Base-by-base conservation (phyloP, 75 land plant species). In the Picea sitchensis region DNA sequence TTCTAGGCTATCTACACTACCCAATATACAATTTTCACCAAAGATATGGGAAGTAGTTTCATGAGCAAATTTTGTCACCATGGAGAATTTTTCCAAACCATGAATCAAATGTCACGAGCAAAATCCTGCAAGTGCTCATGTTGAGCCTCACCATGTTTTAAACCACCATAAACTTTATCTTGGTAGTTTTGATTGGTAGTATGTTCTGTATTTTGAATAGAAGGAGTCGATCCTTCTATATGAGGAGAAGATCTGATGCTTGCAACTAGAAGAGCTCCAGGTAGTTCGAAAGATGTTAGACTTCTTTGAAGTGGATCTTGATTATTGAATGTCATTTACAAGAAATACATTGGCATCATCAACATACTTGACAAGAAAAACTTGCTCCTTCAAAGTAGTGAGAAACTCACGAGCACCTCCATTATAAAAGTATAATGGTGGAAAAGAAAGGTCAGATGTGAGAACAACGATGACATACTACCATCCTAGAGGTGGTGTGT, bases 311-410 rank as follows among this genome's bases (percentile, higher is more conserved):
- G 90, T 68, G 93, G 99, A 86, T 92, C 94, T 26, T 26, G 26
- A 26, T 26, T 26, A 26, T 80, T 92, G 89, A 83, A 91, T 83
- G 81, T 96, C 93, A 90, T 96, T 96, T 54, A 96, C 90, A 77
- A 96, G 89, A 81, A 92, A 96, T 6, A 94, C 91, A 88, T 96
- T 94, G 26, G 99, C 83, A 88, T 96, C 97, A 82, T 96, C 97
- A n/a, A 84, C 88, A 56, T 95, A 94, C 88, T 97, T 96, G 65
- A 86, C 92, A 77, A 96, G 88, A 79, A 80, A 73, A 69, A 90
- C 92, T 82, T 96, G 92, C 78, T 91, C 90, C 77, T 85, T 94
- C 32, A 92, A 61, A 44, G 91, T 92, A 36, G 89, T 91, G 67
- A 96, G 86, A 78, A 96, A 92, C 75, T 94, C 99, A 54, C 89